Evolutionary conservation across 2,329 filamentous ascomycete species (phyloP).

Genomic region (Ramularia endophylla): DNA sequence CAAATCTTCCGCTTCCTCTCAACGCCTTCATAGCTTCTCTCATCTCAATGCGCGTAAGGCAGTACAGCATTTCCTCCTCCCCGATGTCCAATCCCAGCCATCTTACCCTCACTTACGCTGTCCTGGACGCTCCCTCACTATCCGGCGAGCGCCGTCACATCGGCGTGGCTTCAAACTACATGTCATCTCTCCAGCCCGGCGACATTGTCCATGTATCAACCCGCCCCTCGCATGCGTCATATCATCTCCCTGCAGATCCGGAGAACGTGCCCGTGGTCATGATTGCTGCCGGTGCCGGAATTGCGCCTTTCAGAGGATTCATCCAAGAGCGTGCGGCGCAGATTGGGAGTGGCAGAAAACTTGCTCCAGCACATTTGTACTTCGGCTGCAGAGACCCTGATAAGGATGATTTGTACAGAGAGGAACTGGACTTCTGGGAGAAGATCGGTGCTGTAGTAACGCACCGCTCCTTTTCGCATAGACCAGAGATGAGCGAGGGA

Average conservation of each 20-base stretch:
- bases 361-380: constrained; percentile 59
- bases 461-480: constrained; percentile 54
- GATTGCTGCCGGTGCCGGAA: constrained; percentile 62
- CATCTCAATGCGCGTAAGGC: constrained; percentile 59
- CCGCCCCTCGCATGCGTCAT: constrained; percentile 36
- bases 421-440: constrained; percentile 56
- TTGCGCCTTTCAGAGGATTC: constrained; percentile 97
- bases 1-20: constrained; percentile 56
- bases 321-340: constrained; percentile 71
- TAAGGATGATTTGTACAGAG: constrained; percentile 56
- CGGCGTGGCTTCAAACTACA: constrained; percentile 41
- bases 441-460: constrained; percentile 55
- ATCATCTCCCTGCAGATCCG: constrained; percentile 39
- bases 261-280: constrained; percentile 39
- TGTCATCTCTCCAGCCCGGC: constrained; percentile 35
- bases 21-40: constrained; percentile 64
- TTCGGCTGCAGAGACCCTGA: constrained; percentile 55
- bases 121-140: constrained; percentile 34
- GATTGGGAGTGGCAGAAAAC: constrained; percentile 42
- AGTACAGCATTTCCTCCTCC: constrained; percentile 32
- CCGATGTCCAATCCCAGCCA: constrained; percentile 25
- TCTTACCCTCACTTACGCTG: constrained; percentile 57
- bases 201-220: constrained; percentile 40
- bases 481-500: constrained; percentile 38
- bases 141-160: constrained; percentile 31